phyloP scores from a whole-genome alignment of 352 stramenopile species.

The Salisapilia sapeloensis region DNA sequence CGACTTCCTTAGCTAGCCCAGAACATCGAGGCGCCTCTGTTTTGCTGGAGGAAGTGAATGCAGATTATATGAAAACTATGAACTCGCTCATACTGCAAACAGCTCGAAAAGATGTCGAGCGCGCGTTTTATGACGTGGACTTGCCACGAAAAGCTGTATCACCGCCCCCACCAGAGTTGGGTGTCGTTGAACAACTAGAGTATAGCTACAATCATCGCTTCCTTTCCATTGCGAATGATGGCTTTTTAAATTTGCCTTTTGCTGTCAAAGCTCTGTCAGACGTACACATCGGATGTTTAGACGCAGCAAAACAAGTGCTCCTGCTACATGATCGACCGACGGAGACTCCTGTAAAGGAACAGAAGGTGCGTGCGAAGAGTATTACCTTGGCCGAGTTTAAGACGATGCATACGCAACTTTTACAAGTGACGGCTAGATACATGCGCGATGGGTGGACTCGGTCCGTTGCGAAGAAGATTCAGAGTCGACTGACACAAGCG shows the following conservation, averaged over 20 bases:
- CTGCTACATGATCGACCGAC: slow-evolving; percentile 47
- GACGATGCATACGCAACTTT: slow-evolving; percentile 48
- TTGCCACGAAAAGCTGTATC: slow-evolving; percentile 10
- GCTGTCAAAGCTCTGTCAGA: slow-evolving; percentile 57
- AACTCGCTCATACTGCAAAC: slow-evolving; percentile 86
- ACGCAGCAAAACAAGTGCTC: slow-evolving; percentile 38
- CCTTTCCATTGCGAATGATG: slow-evolving; percentile 29
- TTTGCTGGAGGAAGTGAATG: slow-evolving; percentile 81
- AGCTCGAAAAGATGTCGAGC: slow-evolving; percentile 34
- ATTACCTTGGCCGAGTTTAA: slow-evolving; percentile 62
- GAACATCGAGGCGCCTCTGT: slow-evolving; percentile 15
- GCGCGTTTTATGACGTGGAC: slow-evolving; percentile 34
- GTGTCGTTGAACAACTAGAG: slow-evolving; percentile 22
- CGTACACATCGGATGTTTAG: slow-evolving; percentile 45
- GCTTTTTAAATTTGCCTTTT: slow-evolving; percentile 53
- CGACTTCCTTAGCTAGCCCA: slow-evolving; percentile 1
- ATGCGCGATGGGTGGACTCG: slow-evolving; percentile 72
- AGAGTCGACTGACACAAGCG: slow-evolving; percentile 32
- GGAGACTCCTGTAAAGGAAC: slow-evolving; percentile 9
- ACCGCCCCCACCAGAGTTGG: slow-evolving; percentile 17
- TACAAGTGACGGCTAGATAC: slow-evolving; percentile 40
- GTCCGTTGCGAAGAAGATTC: slow-evolving; percentile 51
- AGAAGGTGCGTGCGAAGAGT: slow-evolving; percentile 13
- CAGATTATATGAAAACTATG: slow-evolving; percentile 86
- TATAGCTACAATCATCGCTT: slow-evolving; percentile 69